These are phyloP conservation scores for Prosopis cineraria DNA, from an alignment of 306 rosid species.

Conservation along the genomic window DNA sequence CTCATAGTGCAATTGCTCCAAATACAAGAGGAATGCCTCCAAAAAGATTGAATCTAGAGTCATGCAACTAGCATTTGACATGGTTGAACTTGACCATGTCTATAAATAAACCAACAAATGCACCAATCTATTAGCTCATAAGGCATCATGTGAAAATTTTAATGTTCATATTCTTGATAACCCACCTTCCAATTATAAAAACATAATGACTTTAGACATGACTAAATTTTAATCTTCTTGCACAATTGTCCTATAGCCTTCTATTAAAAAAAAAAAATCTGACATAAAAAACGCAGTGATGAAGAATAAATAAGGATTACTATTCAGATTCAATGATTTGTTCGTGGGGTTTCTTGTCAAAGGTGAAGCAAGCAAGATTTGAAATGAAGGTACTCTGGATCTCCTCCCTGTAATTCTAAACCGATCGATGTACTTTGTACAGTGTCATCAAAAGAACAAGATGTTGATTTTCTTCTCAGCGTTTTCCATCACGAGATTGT, in stretches of 20 bases:
- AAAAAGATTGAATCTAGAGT: no score
- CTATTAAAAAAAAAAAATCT: no score
- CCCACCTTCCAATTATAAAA: no score
- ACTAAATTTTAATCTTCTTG: no score
- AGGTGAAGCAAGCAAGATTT: background rate
- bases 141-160: no score
- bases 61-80: background rate
- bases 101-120: no score
- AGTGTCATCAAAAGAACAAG: conserved; percentile 4
- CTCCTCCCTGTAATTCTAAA: background rate
- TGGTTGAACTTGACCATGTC: no score
- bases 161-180: no score
- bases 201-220: no score
- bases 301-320: background rate
- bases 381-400: background rate
- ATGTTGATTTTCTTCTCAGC: background rate
- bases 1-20: background rate
- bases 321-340: background rate
- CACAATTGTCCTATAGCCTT: no score
- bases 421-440: background rate
- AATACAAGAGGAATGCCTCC: no score
- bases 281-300: background rate
- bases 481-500: conserved; percentile 22
- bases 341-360: background rate
- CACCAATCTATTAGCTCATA: no score